These are phyloP conservation scores for Dothistroma septosporum DNA, from an alignment of 2,329 filamentous ascomycete genomes.

Conservation along the genomic window DNA sequence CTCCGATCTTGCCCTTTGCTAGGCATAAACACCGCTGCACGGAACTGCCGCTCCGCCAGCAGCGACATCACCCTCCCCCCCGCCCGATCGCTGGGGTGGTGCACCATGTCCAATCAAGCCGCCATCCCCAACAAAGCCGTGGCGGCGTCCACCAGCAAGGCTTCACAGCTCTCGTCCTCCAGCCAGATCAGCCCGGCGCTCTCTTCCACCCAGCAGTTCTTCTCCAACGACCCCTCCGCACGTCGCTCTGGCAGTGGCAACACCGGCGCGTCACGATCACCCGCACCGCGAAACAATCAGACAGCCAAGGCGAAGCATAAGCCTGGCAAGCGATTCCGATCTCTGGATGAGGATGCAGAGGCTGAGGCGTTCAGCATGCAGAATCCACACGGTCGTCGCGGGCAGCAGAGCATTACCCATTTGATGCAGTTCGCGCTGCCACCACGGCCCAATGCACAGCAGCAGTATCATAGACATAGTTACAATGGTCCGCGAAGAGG, in stretches of 20 bases:
- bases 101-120: slow-evolving; percentile 43
- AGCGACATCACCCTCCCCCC: slow-evolving; percentile 3
- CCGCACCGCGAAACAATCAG: slow-evolving; percentile 69
- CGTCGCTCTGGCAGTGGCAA: slow-evolving; percentile 35
- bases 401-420: slow-evolving; percentile 95
- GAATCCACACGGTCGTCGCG: slow-evolving; percentile 60
- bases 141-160: slow-evolving; percentile 41
- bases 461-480: slow-evolving; percentile 42
- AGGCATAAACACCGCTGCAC: slow-evolving; percentile 12
- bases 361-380: slow-evolving; percentile 55
- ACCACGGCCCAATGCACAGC: slow-evolving; percentile 61
- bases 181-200: slow-evolving; percentile 41
- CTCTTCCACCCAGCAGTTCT: slow-evolving; percentile 42
- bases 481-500: slow-evolving; percentile 40
- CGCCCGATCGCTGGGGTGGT: slow-evolving; percentile 14
- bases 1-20: slow-evolving; percentile 3
- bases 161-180: slow-evolving; percentile 25
- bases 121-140: slow-evolving; percentile 31
- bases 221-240: slow-evolving; percentile 43
- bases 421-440: slow-evolving; percentile 86
- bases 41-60: slow-evolving; percentile 4
- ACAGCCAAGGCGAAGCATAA: slow-evolving; percentile 76
- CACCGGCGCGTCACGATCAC: slow-evolving; percentile 25
- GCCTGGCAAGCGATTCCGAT: slow-evolving; percentile 66
- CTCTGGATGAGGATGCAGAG: slow-evolving; percentile 77